Evolutionary conservation across 768 basidiomycete genomes (phyloP), one percentile per base, ranked within the genome.

Genomic region (Naganishia friedmannii): DNA sequence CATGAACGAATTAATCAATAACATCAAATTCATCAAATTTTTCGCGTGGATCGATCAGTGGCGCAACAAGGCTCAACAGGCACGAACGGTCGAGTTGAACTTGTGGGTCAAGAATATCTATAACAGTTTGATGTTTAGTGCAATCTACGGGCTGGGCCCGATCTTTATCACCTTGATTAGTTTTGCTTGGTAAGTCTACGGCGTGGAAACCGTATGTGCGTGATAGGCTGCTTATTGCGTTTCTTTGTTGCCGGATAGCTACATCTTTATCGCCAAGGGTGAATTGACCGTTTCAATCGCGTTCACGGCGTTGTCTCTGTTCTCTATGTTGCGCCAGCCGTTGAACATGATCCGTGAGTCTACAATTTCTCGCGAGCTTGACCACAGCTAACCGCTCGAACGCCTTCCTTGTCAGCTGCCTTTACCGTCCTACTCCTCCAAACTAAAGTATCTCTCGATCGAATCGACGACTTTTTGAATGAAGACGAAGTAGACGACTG

Each of bases 281-380:
- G 83, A 90, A 77, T 79, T 98, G 56, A 89, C 91, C 0, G 84
- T 93, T 58, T 84, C 89, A 10, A 85, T 87, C 21, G 93, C 94
- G 0, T 95, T 95, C 77, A 95, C 93, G 53, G 88, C 92, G 0
- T 89, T 96, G 42, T 86, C 91, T 0, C 79, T 95, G 53, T 95
- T 95, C 80, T 84, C 84, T 55, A 93, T 96, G 93, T 84, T 96
- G 3, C 74, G 71, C 8, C 57, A 65, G 39, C 71, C 71, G 58
- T 53, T 72, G n/a, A 69, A 67, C 63, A 69, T 67, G 72, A 54
- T 80, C 73, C 68, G 79, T 79, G 57, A 73, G 78, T 73, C 32
- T 58, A n/a, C 34, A 23, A 2, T 42, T 31, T 19, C 28, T 19
- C 51, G 19, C 23, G 21, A 3, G 46, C 0, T 17, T 17, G 13